These are phyloP conservation scores for Dorcoceras hygrometricum DNA, from an alignment of 257 asterid genomes.

Conservation along the genomic window DNA sequence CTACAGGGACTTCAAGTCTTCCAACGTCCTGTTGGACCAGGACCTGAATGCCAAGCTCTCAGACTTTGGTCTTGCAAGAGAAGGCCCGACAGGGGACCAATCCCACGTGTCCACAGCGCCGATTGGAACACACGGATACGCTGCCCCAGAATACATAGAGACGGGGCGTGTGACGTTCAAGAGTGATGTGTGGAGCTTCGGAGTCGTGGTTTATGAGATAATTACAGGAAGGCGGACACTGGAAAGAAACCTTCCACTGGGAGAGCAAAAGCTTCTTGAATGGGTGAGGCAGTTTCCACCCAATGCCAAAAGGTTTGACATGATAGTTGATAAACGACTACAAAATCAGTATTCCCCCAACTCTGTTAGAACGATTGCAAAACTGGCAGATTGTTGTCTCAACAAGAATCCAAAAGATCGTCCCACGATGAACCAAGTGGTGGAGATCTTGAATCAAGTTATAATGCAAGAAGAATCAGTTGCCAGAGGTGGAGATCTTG, in stretches of 20 bases:
- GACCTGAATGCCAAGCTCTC: constrained; percentile 76
- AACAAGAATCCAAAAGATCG: constrained; percentile 62
- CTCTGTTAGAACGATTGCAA: constrained; percentile 71
- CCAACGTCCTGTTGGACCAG: constrained; percentile 79
- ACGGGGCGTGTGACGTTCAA: constrained; percentile 71
- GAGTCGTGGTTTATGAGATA: constrained; percentile 84
- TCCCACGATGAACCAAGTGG: constrained; percentile 66
- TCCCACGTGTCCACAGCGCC: constrained; percentile 96
- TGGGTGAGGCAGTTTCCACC: constrained; percentile 79
- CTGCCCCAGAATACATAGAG: constrained; percentile 84
- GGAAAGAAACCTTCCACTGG: constrained; percentile 57
- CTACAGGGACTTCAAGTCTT: constrained; percentile 85
- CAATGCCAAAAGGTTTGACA: constrained; percentile 54
- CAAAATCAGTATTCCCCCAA: constrained; percentile 50
- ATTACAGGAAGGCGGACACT: constrained; percentile 75
- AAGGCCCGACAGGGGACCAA: constrained; percentile 72
- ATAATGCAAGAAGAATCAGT: constrained; percentile 44
- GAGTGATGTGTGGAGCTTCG: constrained; percentile 89
- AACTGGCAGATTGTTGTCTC: constrained; percentile 77
- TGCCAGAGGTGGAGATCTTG: neutral
- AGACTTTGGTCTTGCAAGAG: constrained; percentile 97
- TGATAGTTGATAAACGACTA: constrained; percentile 74
- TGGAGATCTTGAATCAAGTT: constrained; percentile 68
- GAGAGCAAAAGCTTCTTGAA: constrained; percentile 70
- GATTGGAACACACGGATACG: constrained; percentile 84